Percentiles rank a stretch among this genome's conserved stretches.
phyloP scores from a whole-genome alignment of 2,329 filamentous ascomycete genomes.

The Fusarium dlaminii region DNA sequence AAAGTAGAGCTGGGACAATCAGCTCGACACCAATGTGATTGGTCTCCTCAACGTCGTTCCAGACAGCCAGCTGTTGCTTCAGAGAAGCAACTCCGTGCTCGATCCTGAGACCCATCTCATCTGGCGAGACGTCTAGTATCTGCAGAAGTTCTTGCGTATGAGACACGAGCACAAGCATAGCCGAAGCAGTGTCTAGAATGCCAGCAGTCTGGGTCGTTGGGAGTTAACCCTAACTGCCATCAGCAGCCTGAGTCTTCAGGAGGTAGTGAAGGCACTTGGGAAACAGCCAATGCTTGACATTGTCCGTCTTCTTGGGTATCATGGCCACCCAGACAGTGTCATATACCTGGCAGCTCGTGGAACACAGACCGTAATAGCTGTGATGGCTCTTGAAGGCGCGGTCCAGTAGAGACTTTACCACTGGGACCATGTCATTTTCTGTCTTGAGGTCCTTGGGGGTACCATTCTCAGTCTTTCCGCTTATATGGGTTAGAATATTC shows the following conservation, averaged over 20 bases:
- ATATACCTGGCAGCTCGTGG: not conserved
- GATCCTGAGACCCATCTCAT: not conserved
- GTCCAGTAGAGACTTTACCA: not conserved
- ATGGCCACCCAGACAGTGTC: conserved; percentile 8
- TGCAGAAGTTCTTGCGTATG: not conserved
- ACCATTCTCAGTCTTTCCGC: accelerated
- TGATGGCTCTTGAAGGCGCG: not conserved
- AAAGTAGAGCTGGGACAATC: not conserved
- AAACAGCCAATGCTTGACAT: not conserved
- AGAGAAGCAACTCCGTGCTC: not conserved
- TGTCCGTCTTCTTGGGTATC: not conserved
- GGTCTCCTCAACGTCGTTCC: not conserved
- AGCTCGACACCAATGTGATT: conserved; percentile 7
- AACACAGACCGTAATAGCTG: not conserved
- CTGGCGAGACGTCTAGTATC: not conserved
- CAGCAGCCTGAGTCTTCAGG: not conserved
- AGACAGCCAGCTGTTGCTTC: not conserved
- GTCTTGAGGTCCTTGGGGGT: accelerated
- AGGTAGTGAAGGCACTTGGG: not conserved
- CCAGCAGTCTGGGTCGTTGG: not conserved
- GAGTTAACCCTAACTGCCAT: not conserved
- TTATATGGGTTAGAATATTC: accelerated
- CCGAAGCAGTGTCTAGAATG: not conserved
- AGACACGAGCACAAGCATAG: not conserved
- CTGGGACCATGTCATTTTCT: not conserved